phyloP scores from a whole-genome alignment of 306 rosid species.

The Cicer yamashitae region DNA sequence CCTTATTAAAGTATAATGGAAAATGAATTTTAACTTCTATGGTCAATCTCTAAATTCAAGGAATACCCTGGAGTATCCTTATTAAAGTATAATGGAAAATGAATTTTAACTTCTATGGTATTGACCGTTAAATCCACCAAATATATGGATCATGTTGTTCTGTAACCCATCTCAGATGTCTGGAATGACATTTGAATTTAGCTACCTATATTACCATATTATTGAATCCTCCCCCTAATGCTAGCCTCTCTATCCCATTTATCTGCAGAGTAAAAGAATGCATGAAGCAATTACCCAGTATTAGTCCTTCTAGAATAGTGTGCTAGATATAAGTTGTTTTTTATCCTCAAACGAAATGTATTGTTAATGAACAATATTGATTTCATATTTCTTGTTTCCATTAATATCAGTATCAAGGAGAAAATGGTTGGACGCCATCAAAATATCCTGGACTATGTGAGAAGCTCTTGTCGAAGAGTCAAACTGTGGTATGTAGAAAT shows the following conservation, averaged over 20 bases:
- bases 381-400: slow-evolving; percentile 37
- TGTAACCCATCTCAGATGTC: slow-evolving; percentile 4
- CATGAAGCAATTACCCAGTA: slow-evolving; percentile 21
- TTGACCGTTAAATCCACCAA: slow-evolving; percentile 16
- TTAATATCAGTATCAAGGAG: slow-evolving; percentile 89
- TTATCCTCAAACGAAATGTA: slow-evolving; percentile 20
- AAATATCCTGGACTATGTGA: slow-evolving; percentile 88
- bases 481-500: slow-evolving; percentile 82
- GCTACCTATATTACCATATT: slow-evolving; percentile 13
- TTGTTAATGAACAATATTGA: slow-evolving; percentile 24
- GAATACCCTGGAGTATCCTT: slow-evolving; percentile 18
- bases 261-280: slow-evolving; percentile 15
- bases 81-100: background rate
- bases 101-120: background rate
- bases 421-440: slow-evolving; percentile 90
- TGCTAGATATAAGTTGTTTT: slow-evolving; percentile 27
- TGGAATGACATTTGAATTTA: slow-evolving; percentile 16
- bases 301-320: slow-evolving; percentile 16
- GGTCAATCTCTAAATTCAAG: too few species aligned
- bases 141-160: slow-evolving; percentile 27
- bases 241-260: slow-evolving; percentile 36
- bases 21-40: background rate
- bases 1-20: background rate
- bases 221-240: background rate
- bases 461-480: slow-evolving; percentile 87